Evolutionary conservation across 306 rosid genomes (phyloP).

Genomic region (Astragalus membranaceus): DNA sequence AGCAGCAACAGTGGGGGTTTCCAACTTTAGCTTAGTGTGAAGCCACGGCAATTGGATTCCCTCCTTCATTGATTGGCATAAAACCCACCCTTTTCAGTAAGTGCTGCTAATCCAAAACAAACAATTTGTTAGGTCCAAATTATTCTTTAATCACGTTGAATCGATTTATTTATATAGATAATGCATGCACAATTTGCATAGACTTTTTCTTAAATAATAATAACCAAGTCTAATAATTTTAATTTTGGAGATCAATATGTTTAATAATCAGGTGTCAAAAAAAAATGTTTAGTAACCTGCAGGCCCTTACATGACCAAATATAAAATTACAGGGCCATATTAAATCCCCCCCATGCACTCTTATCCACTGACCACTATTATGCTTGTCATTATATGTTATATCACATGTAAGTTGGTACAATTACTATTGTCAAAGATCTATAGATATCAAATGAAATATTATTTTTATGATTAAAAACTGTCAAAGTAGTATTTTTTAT

Average conservation of each 20-base stretch:
- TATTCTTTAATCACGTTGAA: neutral
- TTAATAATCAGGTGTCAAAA: no score
- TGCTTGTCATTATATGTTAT: neutral
- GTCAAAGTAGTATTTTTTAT: neutral
- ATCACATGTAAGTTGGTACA: neutral
- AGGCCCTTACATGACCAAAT: no score
- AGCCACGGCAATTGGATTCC: constrained; percentile 49
- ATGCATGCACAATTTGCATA: constrained; percentile 1
- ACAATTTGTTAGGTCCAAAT: constrained; percentile 2
- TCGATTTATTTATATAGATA: neutral
- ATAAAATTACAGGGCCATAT: no score
- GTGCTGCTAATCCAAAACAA: constrained; percentile 8
- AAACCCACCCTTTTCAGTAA: constrained; percentile 90
- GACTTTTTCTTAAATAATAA: constrained; percentile 11
- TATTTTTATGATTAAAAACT: neutral
- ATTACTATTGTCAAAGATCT: neutral
- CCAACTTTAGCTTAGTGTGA: constrained; percentile 15
- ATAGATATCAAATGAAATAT: neutral
- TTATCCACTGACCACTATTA: no score
- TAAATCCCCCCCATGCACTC: no score
- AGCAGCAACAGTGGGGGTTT: neutral
- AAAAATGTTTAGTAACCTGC: neutral
- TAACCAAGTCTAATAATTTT: neutral
- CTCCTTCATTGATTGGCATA: constrained; percentile 47
- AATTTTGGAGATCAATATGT: no score